Percentiles rank a stretch among this genome's conserved stretches.
These are phyloP conservation scores for Ceratocystis diversiconidia DNA, from an alignment of 2,329 filamentous ascomycete genomes.

Conservation along the genomic window DNA sequence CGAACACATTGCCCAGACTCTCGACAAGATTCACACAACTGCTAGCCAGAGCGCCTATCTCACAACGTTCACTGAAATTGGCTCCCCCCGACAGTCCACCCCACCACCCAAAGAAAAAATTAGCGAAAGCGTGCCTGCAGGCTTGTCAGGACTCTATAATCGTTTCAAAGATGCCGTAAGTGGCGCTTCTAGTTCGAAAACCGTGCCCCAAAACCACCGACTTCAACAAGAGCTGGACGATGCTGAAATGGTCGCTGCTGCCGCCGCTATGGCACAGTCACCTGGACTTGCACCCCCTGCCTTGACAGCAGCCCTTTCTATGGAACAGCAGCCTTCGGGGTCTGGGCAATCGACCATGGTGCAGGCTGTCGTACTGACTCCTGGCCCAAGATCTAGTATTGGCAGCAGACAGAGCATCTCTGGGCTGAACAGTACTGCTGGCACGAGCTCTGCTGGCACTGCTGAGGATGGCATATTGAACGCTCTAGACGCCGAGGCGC, in stretches of 20 bases:
- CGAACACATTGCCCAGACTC: constrained; percentile 59
- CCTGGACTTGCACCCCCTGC: constrained; percentile 19
- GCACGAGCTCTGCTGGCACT: background rate
- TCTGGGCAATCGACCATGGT: constrained; percentile 9
- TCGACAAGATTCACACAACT: constrained; percentile 77
- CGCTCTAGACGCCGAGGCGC: background rate
- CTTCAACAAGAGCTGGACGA: constrained; percentile 29
- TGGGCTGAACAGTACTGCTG: background rate
- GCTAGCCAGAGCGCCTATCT: constrained; percentile 74
- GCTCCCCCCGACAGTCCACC: constrained; percentile 50
- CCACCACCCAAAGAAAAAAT: constrained; percentile 52
- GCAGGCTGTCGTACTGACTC: constrained; percentile 10
- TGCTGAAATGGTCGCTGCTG: constrained; percentile 25
- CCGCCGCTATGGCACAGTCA: constrained; percentile 25
- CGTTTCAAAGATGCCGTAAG: constrained; percentile 73
- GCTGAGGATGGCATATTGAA: background rate
- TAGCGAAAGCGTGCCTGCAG: constrained; percentile 66
- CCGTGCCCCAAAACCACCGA: constrained; percentile 21
- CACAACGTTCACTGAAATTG: constrained; percentile 90
- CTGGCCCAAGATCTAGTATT: constrained; percentile 14
- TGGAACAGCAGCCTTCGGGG: constrained; percentile 25
- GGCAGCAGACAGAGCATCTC: constrained; percentile 13
- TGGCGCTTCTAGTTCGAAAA: constrained; percentile 27
- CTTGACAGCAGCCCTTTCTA: constrained; percentile 26
- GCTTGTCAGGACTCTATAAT: constrained; percentile 78